These are phyloP conservation scores for Microdochium paspali DNA, from an alignment of 2,329 filamentous ascomycete genomes.

Conservation along the genomic window DNA sequence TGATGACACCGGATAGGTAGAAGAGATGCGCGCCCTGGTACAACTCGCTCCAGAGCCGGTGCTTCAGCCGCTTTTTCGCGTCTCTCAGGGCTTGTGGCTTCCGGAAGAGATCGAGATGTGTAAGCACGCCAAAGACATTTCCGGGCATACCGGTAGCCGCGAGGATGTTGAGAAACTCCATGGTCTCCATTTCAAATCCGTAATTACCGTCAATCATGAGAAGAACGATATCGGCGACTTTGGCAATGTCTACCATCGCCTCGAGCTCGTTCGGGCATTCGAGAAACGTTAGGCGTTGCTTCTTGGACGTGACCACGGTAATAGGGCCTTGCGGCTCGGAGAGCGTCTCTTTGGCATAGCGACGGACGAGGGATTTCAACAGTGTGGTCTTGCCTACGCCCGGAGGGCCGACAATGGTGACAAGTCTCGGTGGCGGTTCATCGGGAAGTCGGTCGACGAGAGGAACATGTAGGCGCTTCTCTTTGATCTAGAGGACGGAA, in stretches of 20 bases:
- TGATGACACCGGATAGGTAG: constrained; percentile 92
- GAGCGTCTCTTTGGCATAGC: constrained; percentile 93
- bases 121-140: constrained; percentile 95
- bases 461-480: constrained; percentile 92
- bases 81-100: constrained; percentile 87
- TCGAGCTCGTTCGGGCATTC: constrained; percentile 97
- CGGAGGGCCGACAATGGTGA: constrained; percentile 88
- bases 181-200: constrained; percentile 99
- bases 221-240: constrained; percentile 93
- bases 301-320: constrained; percentile 93
- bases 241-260: constrained; percentile 93
- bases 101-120: constrained; percentile 89
- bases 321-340: constrained; percentile 84
- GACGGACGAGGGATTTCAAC: constrained; percentile 84
- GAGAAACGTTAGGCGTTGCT: constrained; percentile 86
- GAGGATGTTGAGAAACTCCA: constrained; percentile 95
- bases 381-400: constrained; percentile 94
- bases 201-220: constrained; percentile 99
- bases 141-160: constrained; percentile 96
- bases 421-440: constrained; percentile 86
- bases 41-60: constrained; percentile 91
- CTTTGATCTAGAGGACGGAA: constrained; percentile 40
- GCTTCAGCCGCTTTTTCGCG: constrained; percentile 93
- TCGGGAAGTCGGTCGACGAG: constrained; percentile 93
- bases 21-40: constrained; percentile 97